Base-by-base conservation (phyloP, 208 protist species). In the Crithidia expoeki region DNA sequence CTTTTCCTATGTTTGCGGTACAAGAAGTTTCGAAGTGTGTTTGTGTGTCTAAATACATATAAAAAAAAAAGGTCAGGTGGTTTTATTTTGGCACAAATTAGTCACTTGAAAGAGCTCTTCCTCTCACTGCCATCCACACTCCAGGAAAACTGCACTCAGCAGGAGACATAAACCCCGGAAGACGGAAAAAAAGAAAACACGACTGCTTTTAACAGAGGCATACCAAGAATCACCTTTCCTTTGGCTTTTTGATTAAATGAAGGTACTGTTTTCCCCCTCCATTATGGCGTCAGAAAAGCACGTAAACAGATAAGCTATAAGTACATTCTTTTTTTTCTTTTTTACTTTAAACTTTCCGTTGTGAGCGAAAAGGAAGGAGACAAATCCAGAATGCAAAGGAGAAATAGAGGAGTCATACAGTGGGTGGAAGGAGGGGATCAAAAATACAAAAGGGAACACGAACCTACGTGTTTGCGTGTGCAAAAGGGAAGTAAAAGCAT, bases 11-110 rank as follows among this genome's bases (percentile, higher is more conserved):
- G 30, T 61, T 63, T 23, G 19, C 33, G n/a, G 23, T 62, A 44
- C 28, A 53, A 42, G 38, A 36, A 57, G 30, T 47, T 9, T 47
- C 42, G 42, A 47, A n/a, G n/a, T n/a, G n/a, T n/a, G n/a, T n/a
- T n/a, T n/a, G n/a, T 47, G 42, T 47, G 42, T 47, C n/a, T 17
- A n/a, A 47, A 56, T 56, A 56, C 50, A 56, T n/a, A 56, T 56
- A 56, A n/a, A 56, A 7, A 9, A 34, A 56, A 21, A 47, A 47
- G 9, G 14, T 5, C 5, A 47, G 42, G 14, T 47, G 42, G n/a
- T n/a, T 17, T 47, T 47, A 47, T 47, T n/a, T n/a, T 47, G n/a
- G n/a, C 42, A 47, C 12, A 47, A 47, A 47, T 4, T 21, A 40
- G 12, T 5, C 12, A 40, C 12, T 47, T 47, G 3, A n/a, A 9